Percentiles rank a stretch among this genome's conserved stretches.
Conservation (phyloP, 306 rosid genomes). For the Prunus campanulata region DNA sequence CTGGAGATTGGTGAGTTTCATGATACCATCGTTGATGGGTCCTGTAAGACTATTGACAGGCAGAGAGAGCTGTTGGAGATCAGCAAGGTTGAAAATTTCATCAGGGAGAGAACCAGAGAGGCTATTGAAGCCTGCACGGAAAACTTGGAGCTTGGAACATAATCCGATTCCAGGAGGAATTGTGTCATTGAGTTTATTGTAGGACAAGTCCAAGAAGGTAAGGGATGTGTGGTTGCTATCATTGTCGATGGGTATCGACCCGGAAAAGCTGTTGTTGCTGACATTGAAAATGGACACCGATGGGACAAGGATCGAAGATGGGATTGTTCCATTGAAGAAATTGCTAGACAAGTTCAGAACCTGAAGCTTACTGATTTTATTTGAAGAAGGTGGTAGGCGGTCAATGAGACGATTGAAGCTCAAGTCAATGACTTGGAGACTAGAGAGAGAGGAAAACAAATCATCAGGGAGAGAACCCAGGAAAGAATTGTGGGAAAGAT, state of each 20-base stretch:
- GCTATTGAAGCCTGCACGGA: conserved; percentile 76
- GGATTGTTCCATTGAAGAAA: conserved; percentile 50
- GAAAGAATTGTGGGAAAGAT: conserved; percentile 61
- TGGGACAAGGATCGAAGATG: conserved; percentile 42
- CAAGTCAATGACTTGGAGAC: conserved; percentile 1
- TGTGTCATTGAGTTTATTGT: conserved; percentile 46
- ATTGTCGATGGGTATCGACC: conserved; percentile 43
- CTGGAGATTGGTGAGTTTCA: conserved; percentile 49
- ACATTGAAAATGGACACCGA: conserved; percentile 58
- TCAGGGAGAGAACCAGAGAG: conserved; percentile 60
- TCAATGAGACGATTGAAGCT: conserved; percentile 39
- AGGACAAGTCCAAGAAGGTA: conserved; percentile 59
- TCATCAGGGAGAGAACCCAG: conserved; percentile 46
- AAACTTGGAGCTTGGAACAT: conserved; percentile 59
- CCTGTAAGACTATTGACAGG: conserved; percentile 61
- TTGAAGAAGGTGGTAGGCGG: conserved; percentile 24
- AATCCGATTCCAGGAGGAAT: conserved; percentile 54
- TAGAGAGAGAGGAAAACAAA: conserved; percentile 32
- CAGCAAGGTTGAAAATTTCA: conserved; percentile 47
- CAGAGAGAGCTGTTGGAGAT: conserved; percentile 56
- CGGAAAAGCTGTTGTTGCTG: conserved; percentile 73
- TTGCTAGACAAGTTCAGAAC: conserved; percentile 74
- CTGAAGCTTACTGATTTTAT: conserved; percentile 18
- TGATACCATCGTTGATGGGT: conserved; percentile 42
- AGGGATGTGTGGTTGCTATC: conserved; percentile 24